Conservation (phyloP, 169 alveolate species). For the Amoebophrya sp. region DNA sequence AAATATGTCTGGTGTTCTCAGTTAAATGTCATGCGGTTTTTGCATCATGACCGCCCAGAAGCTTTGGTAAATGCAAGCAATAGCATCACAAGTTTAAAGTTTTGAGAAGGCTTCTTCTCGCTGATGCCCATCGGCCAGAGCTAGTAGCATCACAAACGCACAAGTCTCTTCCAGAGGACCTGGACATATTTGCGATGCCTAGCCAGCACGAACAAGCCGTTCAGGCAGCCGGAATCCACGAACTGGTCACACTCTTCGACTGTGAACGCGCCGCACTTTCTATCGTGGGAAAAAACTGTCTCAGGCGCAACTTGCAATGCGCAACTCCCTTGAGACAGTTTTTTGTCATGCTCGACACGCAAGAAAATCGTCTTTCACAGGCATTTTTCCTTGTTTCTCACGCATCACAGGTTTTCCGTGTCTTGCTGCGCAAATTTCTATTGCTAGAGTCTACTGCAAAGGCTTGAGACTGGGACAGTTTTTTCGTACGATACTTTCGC, state of each 20-base stretch:
- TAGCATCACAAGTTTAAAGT: too few species aligned
- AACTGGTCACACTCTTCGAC: conserved; percentile 50
- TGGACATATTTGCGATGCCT: not conserved
- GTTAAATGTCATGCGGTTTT: too few species aligned
- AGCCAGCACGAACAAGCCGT: conserved; percentile 44
- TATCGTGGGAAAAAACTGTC: not conserved
- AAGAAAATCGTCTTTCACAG: too few species aligned
- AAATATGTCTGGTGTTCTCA: too few species aligned
- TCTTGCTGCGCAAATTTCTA: not conserved
- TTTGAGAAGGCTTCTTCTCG: not conserved
- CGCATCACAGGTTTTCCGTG: too few species aligned
- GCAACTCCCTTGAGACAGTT: too few species aligned
- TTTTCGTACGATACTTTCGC: conserved; percentile 41
- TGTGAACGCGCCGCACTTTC: conserved; percentile 36
- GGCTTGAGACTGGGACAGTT: not conserved
- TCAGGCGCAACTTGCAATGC: not conserved
- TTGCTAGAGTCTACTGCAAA: not conserved
- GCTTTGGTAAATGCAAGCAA: too few species aligned
- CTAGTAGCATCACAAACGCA: not conserved
- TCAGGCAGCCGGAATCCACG: conserved; percentile 51
- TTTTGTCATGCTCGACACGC: not conserved
- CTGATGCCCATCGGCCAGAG: not conserved
- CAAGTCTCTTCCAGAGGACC: too few species aligned
- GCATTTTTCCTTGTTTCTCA: too few species aligned
- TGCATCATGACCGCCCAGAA: too few species aligned